Base-by-base conservation (phyloP, 306 rosid species). In the Rosa lucieae region DNA sequence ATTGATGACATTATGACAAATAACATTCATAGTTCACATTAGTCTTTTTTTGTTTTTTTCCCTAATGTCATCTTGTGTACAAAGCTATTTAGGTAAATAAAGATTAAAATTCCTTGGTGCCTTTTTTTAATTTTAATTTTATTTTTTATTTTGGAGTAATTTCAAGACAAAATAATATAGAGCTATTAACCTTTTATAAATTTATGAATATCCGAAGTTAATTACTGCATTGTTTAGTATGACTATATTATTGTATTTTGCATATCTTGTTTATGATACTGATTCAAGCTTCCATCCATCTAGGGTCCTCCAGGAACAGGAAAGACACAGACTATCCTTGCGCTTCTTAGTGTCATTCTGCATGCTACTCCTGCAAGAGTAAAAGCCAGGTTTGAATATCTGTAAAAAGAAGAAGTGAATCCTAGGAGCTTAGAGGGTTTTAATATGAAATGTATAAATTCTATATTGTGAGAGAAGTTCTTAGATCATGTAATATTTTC, bases 251-350 rank as follows among this genome's bases (percentile, higher is more conserved):
- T 20, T 21, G 66, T 10, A 61, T 21, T 11, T 21, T 61, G 51
- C 51, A 63, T 23, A 17, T 47, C 58, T 65, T 26, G 67, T 26
- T 72, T 39, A 55, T 47, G 72, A 77, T 77, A 15, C 66, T 90
- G 85, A 89, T 72, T 55, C 62, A 66, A 63, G 67, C 75, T 75
- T 78, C 56, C 83, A 85, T 78, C 62, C 84, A 85, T 87, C 78
- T 84, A 94, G 99, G 99, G 99, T 11, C 99, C 99, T 83, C 99
- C 99, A 82, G 97, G 99, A 79, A 94, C 99, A 71, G 99, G 97
- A 79, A 94, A 94, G 86, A 94, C 99, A 75, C 97, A 94, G 77
- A 91, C 99, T 78, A 92, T 91, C 80, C 97, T 94, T 80, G 99
- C 93, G 80, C 86, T 94, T 86, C 94, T 94, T 43, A 94, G 99